Base-by-base conservation (phyloP, 2,329 filamentous ascomycete species). In the Aspergillus niger region DNA sequence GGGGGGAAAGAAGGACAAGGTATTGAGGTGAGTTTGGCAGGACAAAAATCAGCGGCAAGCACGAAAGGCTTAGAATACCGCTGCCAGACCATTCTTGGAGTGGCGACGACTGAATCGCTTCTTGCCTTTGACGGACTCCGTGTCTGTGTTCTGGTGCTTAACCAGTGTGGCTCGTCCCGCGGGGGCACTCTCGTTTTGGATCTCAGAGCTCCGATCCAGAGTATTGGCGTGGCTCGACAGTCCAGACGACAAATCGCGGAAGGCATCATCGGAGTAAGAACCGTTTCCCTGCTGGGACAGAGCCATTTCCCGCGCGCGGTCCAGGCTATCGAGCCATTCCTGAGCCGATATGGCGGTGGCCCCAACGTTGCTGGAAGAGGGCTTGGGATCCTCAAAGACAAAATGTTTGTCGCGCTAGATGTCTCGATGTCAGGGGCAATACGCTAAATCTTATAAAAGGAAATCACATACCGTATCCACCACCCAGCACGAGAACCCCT, bases 341-440 rank as follows among this genome's bases (percentile, higher is more conserved):
- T 95, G 88, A 5, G 91, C 90, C 4, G 88, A 89, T 60, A 87
- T 84, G 63, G 88, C 87, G 47, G 85, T 85, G 44, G 83, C 84
- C 64, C 87, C 89, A 22, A 83, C 82, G 66, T 87, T 86, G 63
- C 81, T 85, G 51, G 82, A 82, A 60, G 88, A 86, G 17, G 88
- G 84, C 74, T 96, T 97, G n/a, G 88, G 84, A 70, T 98, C 93
- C 78, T 99, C 95, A 71, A 99, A 99, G 13, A 90, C 90, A 74
- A 91, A 95, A 69, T 96, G 93, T 71, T 93, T 90, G 60, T 96
- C 93, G 66, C 87, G 87, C 94, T 97, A 67, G 41, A 61, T 6
- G 17, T 55, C 62, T 59, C 58, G 38, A 55, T 20, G 66, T 75
- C 66, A 76, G 74, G n/a, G 65, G 75, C 52, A 64, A 65, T 60